Base-by-base conservation (phyloP, 2,329 filamentous ascomycete genomes). In the Xylaria sp. region DNA sequence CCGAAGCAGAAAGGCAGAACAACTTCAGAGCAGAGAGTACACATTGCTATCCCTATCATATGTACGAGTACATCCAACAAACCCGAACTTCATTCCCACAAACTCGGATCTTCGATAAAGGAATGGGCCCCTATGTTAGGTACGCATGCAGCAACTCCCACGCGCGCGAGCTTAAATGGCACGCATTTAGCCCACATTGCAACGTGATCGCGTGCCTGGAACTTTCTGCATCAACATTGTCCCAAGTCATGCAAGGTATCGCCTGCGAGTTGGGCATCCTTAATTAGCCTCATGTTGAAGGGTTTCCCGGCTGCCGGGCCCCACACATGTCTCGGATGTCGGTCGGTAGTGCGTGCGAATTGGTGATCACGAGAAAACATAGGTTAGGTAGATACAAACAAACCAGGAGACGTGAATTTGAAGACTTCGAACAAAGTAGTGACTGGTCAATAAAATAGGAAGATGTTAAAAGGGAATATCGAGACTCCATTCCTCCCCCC, bases 401-500 rank as follows among this genome's bases (percentile, higher is more conserved):
- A 30, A 30, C 23, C 23, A 30, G 23, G 23, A 42, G 37, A 9
- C 4, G 11, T 42, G 37, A 37, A 57, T 46, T 37, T 8, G 47
- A 52, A 52, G 34, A 39, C 23, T 57, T 55, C 44, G 23, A 54
- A 51, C 35, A 48, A 23, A 42, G 37, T 13, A 42, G 49, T 60
- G 59, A 52, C 60, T 55, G 62, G 54, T 61, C 59, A 39, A 58
- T 55, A 37, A 42, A 48, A 42, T 55, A 37, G 37, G 48, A 42
- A 58, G 54, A 37, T 46, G 10, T 50, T 46, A 63, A 61, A 52
- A 49, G 46, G 55, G 30, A 8, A 19, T 53, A 58, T 37, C n/a
- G 16, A 60, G 46, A 59, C 42, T 57, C 57, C 53, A 16, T 60
- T 54, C 57, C 58, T 54, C 58, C 53, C 10, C 18, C 16, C 11